A percentile compares a stretch with the other conserved stretches of the same genome.
Conservation (phyloP, 192 early-diverging fungal genomes). For the Coemansia sp. region DNA sequence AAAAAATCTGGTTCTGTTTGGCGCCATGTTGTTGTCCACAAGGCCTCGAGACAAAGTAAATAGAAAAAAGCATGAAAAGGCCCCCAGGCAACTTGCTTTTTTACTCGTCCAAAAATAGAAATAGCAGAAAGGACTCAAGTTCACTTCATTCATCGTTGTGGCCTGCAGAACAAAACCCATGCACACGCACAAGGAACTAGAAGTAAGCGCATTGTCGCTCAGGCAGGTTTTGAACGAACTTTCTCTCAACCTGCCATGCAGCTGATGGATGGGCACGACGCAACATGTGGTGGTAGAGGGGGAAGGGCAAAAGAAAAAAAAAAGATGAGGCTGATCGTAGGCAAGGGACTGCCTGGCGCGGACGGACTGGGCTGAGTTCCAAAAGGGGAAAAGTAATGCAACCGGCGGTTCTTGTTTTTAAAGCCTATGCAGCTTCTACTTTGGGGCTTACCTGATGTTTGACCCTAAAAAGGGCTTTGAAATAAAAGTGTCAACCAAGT, state of each 20-base stretch:
- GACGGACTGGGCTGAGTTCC: slow-evolving; percentile 2
- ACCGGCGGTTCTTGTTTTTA: neutral
- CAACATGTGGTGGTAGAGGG: too few relatives aligned
- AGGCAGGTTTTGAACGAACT: neutral
- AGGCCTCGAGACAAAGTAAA: neutral
- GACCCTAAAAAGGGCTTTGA: slow-evolving; percentile 45
- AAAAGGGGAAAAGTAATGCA: neutral
- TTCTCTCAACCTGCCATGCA: neutral
- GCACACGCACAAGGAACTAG: neutral
- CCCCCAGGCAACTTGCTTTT: neutral
- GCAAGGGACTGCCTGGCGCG: neutral
- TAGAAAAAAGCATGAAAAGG: neutral
- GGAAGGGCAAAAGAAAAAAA: neutral
- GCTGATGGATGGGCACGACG: slow-evolving; percentile 3
- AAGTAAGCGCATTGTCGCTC: slow-evolving; percentile 1
- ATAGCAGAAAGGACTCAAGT: neutral
- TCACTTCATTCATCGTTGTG: neutral
- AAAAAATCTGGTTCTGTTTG: neutral
- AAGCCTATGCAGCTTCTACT: neutral
- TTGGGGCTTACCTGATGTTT: slow-evolving; percentile 39
- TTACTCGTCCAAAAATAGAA: neutral
- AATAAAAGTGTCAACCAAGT: slow-evolving; percentile 41
- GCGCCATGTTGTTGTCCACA: neutral
- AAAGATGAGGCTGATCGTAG: neutral
- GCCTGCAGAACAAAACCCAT: neutral